A percentile compares a stretch with the other conserved stretches of the same genome.
Evolutionary conservation across 345 rosid genomes (phyloP).

Genomic region (Cardamine occulta): DNA sequence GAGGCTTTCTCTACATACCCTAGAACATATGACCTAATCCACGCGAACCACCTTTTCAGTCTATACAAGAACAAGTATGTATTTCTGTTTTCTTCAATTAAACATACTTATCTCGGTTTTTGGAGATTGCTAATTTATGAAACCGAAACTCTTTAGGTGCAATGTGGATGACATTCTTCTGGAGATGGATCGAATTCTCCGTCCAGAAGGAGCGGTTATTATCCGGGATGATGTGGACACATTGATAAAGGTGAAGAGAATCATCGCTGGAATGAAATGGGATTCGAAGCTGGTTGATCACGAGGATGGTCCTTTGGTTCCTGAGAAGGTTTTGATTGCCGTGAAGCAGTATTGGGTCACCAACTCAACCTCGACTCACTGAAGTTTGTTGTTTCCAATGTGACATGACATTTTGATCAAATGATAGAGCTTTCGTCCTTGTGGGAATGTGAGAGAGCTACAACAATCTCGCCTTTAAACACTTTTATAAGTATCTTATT

Average conservation of each 20-base stretch:
- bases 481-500: conserved; percentile 28
- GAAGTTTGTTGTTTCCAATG: conserved; percentile 20
- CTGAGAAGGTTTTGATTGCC: conserved; percentile 85
- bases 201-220: conserved; percentile 97
- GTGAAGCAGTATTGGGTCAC: conserved; percentile 98
- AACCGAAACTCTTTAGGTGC: conserved; percentile 56
- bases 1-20: conserved; percentile 99
- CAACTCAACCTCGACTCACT: conserved; percentile 69
- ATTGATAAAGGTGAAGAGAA: conserved; percentile 77
- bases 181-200: conserved; percentile 96
- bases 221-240: conserved; percentile 87
- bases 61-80: conserved; percentile 87
- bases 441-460: conserved; percentile 37
- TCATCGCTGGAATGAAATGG: conserved; percentile 91
- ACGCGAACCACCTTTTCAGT: conserved; percentile 84
- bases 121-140: conserved; percentile 14
- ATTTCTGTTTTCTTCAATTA: conserved; percentile 11
- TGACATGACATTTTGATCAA: conserved; percentile 42
- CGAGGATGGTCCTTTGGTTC: conserved; percentile 96
- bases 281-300: conserved; percentile 94
- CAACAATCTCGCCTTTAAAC: conserved; percentile 25
- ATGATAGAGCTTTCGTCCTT: conserved; percentile 42
- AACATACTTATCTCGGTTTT: not conserved
- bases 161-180: conserved; percentile 81
- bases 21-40: conserved; percentile 93